Conservation (phyloP, 805 yeast species). For the Saccharomycopsis sp. region DNA sequence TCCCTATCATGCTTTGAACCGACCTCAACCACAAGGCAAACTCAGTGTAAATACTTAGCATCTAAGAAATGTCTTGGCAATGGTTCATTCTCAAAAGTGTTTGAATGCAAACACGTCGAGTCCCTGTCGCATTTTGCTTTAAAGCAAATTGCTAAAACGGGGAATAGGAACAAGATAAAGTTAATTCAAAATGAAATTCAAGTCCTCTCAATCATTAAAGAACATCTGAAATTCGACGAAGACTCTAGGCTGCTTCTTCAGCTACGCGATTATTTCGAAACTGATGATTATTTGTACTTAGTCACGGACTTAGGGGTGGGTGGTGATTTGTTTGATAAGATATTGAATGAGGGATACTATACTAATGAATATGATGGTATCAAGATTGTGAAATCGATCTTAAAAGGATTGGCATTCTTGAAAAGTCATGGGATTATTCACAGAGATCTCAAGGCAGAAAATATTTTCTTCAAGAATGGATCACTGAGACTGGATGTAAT, state of each 20-base stretch:
- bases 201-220: constrained; percentile 43
- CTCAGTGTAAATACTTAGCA: constrained; percentile 12
- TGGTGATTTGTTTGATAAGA: constrained; percentile 61
- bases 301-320: constrained; percentile 64
- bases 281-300: constrained; percentile 45
- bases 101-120: constrained; percentile 38
- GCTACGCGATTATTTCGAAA: constrained; percentile 64
- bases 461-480: constrained; percentile 43
- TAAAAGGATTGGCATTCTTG: constrained; percentile 50
- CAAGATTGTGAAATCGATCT: constrained; percentile 41
- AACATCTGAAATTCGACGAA: constrained; percentile 28
- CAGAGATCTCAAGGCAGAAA: constrained; percentile 69
- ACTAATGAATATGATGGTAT: constrained; percentile 41
- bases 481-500: constrained; percentile 33
- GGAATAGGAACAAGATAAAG: constrained; percentile 27
- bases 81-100: constrained; percentile 46
- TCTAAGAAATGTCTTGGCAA: constrained; percentile 29
- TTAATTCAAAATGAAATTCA: constrained; percentile 55
- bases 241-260: constrained; percentile 44
- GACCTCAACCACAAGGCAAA: neutral
- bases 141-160: constrained; percentile 31
- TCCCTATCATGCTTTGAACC: constrained; percentile 9
- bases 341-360: constrained; percentile 40
- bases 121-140: constrained; percentile 42
- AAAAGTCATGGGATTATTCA: constrained; percentile 58